Base-by-base conservation (phyloP, 495 filamentous ascomycete species). In the Penicillium chermesinum region DNA sequence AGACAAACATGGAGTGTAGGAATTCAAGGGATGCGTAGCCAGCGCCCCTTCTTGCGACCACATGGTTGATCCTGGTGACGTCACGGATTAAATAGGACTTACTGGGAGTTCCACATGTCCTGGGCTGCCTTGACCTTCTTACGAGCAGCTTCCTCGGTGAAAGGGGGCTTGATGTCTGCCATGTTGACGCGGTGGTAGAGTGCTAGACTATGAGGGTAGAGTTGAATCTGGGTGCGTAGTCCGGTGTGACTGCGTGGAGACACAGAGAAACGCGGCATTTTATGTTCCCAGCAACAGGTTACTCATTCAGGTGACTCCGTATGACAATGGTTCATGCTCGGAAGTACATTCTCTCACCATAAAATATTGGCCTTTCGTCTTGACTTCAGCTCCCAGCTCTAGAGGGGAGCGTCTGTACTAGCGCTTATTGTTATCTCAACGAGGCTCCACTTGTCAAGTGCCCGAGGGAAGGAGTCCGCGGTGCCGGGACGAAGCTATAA, bases 111-210 rank as follows among this genome's bases (percentile, higher is more conserved):
- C 90, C 89, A 95, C 14, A 88, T 74, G 49, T 84, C 73, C 66
- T 96, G 91, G 0, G 85, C 89, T 5, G 82, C 81, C 66, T 96
- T 95, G 49, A 95, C 89, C 62, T 95, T 95, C 46, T 77, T 67
- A 18, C 68, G 69, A 3, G 89, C 89, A 0, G 83, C 87, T 54
- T 86, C 82, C 19, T 66, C 66, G 3, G 86, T 93, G 68, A 94
- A 94, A 1, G 88, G 90, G n/a, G 91, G 89, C 40, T 77, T 76
- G 35, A 81, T 68, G 37, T 64, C 64, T 8, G 78, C 74, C 79
- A 83, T 83, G 14, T 14, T 50, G 25, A 43, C 10, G 13, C 15
- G n/a, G n/a, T n/a, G n/a, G n/a, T n/a, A n/a, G n/a, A n/a, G n/a
- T n/a, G n/a, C n/a, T n/a, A n/a, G n/a, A n/a, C n/a, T n/a, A n/a